Percentiles rank a stretch among this genome's conserved stretches.
These are phyloP conservation scores for Mortierella claussenii DNA, from an alignment of 192 early-diverging fungal species.

Conservation along the genomic window DNA sequence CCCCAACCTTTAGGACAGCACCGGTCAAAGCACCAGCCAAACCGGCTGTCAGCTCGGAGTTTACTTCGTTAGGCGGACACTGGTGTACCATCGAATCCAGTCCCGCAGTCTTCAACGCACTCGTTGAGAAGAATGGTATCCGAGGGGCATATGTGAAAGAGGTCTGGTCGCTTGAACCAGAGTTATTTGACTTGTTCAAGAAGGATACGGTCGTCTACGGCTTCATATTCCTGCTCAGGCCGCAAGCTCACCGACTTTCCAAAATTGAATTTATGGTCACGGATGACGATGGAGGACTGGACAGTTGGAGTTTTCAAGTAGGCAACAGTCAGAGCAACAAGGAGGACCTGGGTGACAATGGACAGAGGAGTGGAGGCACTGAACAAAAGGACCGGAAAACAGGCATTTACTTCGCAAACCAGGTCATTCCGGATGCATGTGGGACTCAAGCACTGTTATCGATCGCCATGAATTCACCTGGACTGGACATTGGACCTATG, in stretches of 20 bases:
- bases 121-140: conserved; percentile 4
- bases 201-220: conserved; percentile 1
- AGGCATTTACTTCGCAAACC: conserved; percentile 15
- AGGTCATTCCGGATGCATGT: conserved; percentile 26
- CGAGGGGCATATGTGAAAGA: conserved; percentile 8
- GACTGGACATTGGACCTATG: conserved; percentile 10
- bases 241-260: not conserved
- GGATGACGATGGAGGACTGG: too few relatives aligned
- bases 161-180: conserved; percentile 7
- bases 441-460: conserved; percentile 15
- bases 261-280: too few relatives aligned
- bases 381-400: too few relatives aligned
- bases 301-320: too few relatives aligned
- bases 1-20: not conserved
- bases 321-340: too few relatives aligned
- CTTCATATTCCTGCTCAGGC: conserved; percentile 4
- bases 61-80: not conserved
- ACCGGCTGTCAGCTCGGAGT: not conserved
- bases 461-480: conserved; percentile 3
- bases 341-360: too few relatives aligned
- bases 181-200: not conserved
- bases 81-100: conserved; percentile 20
- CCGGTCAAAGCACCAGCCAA: not conserved
- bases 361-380: too few relatives aligned
- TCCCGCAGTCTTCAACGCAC: conserved; percentile 10